phyloP scores from a whole-genome alignment of 805 yeast genomes.

The Torulaspora microellipsoides region DNA sequence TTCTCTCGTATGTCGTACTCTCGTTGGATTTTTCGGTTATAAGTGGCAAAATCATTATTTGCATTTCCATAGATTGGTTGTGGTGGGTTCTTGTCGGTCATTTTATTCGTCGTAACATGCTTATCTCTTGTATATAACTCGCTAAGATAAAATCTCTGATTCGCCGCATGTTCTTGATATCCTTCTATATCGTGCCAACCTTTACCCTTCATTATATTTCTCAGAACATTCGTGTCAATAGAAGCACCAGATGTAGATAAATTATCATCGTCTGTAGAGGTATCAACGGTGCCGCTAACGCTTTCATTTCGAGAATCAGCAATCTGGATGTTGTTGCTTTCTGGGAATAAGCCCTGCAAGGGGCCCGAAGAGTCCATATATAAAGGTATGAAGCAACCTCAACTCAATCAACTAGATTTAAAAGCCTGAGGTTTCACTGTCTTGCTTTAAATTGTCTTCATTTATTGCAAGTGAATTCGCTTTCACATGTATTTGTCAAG shows the following conservation, averaged over 20 bases:
- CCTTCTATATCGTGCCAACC: conserved; percentile 15
- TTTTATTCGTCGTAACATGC: conserved; percentile 5
- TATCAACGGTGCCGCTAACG: neutral
- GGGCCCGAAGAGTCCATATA: conserved; percentile 10
- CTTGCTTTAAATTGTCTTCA: too few relatives aligned
- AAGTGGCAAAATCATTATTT: conserved; percentile 32
- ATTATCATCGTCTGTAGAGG: conserved; percentile 1
- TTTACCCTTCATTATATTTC: conserved; percentile 16
- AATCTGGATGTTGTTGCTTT: conserved; percentile 17
- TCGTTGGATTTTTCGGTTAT: conserved; percentile 33
- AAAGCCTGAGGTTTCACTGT: too few relatives aligned
- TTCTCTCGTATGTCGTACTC: conserved; percentile 33
- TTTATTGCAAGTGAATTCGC: too few relatives aligned
- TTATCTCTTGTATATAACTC: conserved; percentile 16
- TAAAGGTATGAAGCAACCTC: neutral
- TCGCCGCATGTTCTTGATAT: conserved; percentile 18
- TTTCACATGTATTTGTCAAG: too few relatives aligned
- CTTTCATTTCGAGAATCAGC: conserved; percentile 3
- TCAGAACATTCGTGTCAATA: conserved; percentile 14
- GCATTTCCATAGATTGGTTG: conserved; percentile 5
- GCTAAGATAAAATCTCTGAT: conserved; percentile 23
- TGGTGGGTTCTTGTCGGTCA: conserved; percentile 2
- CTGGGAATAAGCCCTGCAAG: conserved; percentile 21
- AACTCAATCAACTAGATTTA: too few relatives aligned
- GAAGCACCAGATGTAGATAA: conserved; percentile 4